A percentile compares a stretch with the other conserved stretches of the same genome.
phyloP scores from a whole-genome alignment of 345 rosid genomes.

The Populus euphratica region DNA sequence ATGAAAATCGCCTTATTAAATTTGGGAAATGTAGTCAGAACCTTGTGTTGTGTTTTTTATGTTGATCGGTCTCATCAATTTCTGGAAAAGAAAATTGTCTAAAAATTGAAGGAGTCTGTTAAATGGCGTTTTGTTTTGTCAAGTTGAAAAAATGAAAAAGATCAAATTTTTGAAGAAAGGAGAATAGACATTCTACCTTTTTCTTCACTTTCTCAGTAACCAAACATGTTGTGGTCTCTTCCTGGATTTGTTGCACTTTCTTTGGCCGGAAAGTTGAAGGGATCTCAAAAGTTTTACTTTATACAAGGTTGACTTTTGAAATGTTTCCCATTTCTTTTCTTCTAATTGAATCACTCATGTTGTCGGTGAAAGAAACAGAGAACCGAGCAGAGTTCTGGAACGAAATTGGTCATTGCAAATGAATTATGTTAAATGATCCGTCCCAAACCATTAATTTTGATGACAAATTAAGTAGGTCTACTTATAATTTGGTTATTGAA shows the following conservation, averaged over 20 bases:
- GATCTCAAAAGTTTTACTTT: not conserved
- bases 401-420: not conserved
- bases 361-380: not conserved
- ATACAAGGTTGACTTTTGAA: conserved; percentile 16
- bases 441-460: not conserved
- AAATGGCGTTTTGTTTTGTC: not conserved
- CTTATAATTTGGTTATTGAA: not conserved
- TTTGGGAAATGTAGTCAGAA: not conserved
- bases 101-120: not conserved
- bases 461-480: not conserved
- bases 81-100: not conserved
- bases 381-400: not conserved
- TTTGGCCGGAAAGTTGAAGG: not conserved
- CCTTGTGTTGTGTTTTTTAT: not conserved
- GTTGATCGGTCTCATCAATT: not conserved
- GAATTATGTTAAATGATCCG: not conserved
- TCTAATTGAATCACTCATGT: not conserved
- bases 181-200: not conserved
- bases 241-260: not conserved
- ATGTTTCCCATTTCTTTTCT: not conserved
- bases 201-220: not conserved
- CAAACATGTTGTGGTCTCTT: conserved; percentile 1
- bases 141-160: not conserved
- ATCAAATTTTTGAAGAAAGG: not conserved
- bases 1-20: conserved; percentile 5